phyloP scores from a whole-genome alignment of 192 early-diverging fungal genomes.

The Backusella mclennaniae region DNA sequence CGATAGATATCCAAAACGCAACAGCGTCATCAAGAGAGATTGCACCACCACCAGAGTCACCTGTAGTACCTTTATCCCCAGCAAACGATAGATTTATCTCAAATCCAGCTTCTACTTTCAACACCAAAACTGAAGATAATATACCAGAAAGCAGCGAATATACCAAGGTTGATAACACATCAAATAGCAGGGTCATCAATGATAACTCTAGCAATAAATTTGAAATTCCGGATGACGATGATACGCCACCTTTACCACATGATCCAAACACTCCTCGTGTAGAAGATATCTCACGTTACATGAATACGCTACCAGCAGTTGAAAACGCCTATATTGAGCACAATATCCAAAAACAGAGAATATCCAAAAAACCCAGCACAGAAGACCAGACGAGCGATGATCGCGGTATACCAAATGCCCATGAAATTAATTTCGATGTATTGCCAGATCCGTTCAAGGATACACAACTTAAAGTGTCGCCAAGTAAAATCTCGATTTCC shows the following conservation, averaged over 20 bases:
- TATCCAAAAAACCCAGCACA: background rate
- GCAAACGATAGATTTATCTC: background rate
- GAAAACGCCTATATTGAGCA: background rate
- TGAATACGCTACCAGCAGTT: slow-evolving; percentile 1
- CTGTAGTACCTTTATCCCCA: background rate
- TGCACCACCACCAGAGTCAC: background rate
- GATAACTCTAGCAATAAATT: background rate
- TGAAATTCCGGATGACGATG: background rate
- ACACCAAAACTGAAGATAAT: background rate
- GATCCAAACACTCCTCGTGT: background rate
- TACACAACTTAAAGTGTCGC: background rate
- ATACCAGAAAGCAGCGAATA: background rate
- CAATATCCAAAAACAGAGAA: background rate
- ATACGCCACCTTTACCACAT: background rate
- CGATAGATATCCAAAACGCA: background rate
- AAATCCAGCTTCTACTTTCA: background rate
- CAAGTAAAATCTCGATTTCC: background rate
- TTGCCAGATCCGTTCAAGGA: background rate
- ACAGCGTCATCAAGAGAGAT: background rate
- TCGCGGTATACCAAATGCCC: slow-evolving; percentile 15
- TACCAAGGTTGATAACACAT: background rate
- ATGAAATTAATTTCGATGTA: slow-evolving; percentile 8
- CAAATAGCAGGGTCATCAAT: background rate
- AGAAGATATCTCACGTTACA: slow-evolving; percentile 9
- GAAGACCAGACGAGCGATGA: background rate